Evolutionary conservation across 768 basidiomycete genomes (phyloP).

Genomic region (Tricholoma flavovirens): DNA sequence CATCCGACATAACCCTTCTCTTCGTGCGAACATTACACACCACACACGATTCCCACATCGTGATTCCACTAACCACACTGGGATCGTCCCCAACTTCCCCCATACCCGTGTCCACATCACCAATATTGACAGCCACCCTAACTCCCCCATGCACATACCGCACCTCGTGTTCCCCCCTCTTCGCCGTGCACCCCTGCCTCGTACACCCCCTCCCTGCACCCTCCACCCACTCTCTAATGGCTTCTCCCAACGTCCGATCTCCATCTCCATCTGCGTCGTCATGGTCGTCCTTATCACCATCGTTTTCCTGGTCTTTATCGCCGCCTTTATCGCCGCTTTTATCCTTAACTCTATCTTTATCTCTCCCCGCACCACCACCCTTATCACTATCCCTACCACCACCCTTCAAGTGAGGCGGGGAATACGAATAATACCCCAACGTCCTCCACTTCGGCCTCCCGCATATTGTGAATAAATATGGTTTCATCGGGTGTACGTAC

Average conservation of each 20-base stretch:
- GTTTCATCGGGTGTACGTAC: neutral
- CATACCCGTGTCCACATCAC: conserved; percentile 26
- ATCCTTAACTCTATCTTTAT: conserved; percentile 21
- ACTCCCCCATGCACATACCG: conserved; percentile 36
- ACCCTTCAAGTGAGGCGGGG: conserved; percentile 24
- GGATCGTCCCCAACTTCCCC: conserved; percentile 9
- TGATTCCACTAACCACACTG: conserved; percentile 15
- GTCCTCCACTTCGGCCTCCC: conserved; percentile 45
- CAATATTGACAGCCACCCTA: conserved; percentile 23
- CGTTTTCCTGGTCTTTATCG: conserved; percentile 20
- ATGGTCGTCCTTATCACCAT: neutral
- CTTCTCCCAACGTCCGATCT: conserved; percentile 39
- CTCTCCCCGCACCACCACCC: conserved; percentile 31
- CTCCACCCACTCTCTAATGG: conserved; percentile 27
- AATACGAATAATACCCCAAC: conserved; percentile 40
- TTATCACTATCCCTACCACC: too few species aligned
- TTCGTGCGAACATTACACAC: conserved; percentile 36
- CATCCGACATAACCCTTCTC: conserved; percentile 36
- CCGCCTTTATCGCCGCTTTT: neutral
- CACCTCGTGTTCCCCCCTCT: conserved; percentile 38
- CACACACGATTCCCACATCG: conserved; percentile 46
- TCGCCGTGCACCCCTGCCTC: conserved; percentile 27
- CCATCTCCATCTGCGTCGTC: conserved; percentile 12
- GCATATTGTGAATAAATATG: conserved; percentile 27
- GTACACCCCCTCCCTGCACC: conserved; percentile 32